Base-by-base conservation (phyloP, 257 asterid genomes). In the Plantago elongata region DNA sequence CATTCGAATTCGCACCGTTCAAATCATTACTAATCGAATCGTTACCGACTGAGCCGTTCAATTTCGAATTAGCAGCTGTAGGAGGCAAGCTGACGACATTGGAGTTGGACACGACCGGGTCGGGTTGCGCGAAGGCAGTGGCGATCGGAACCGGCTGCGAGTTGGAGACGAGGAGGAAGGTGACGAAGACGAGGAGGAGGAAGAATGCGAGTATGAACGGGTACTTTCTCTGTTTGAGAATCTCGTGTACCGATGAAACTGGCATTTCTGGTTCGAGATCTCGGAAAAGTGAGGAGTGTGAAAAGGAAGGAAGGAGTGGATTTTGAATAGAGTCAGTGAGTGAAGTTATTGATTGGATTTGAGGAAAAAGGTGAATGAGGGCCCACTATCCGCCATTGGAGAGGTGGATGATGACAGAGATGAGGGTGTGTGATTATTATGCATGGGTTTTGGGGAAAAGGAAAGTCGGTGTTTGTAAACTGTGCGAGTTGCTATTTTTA, bases 191-290 rank as follows among this genome's bases (percentile, higher is more conserved):
- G 44, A 93, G 85, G 9, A 89, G 54, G 15, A 93, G 76, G 74
- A 82, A 83, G 70, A 89, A 74, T 16, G 82, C 77, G 72, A 86
- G 60, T 8, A 89, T 29, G 77, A 89, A 89, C 0, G 95, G 96
- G 68, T 81, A 85, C 76, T 92, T 92, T 66, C 77, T 74, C 44
- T 89, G 84, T 45, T 83, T 92, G 18, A 89, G 54, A 58, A 92
- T 73, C 71, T 69, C 62, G 44, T 84, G 88, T 45, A 82, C 76
- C 51, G 40, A 34, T 55, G 87, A 60, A 8, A 80, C 67, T 60
- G 93, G 83, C 94, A 82, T 83, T 62, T 3, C 38, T 49, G 13
- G 11, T 57, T 30, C 1, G 13, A 44, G 29, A 42, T 40, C 22
- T 40, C 4, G 51, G 48, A 45, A 40, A 40, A 45, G 14, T 58